These are phyloP conservation scores for Ceratobasidium sp. DNA, from an alignment of 1,284 basidiomycete genomes.

Conservation along the genomic window DNA sequence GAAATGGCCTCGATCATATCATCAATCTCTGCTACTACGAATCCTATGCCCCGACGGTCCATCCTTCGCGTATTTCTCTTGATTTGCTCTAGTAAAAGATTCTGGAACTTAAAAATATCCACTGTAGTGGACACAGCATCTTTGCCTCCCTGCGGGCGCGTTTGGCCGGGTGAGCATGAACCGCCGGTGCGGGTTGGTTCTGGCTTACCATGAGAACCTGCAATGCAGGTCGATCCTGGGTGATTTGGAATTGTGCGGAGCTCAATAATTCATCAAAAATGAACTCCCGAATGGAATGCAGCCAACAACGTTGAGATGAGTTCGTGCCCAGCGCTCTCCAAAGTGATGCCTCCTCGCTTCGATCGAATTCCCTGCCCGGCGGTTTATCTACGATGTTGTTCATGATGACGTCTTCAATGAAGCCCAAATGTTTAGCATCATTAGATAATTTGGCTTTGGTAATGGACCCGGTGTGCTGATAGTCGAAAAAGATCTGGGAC, in stretches of 20 bases:
- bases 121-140: too few relatives aligned
- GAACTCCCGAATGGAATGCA: neutral
- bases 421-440: neutral
- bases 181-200: too few relatives aligned
- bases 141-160: too few relatives aligned
- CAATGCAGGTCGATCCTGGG: neutral
- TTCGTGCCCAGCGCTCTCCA: neutral
- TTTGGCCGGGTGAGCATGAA: too few relatives aligned
- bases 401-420: neutral
- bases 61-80: too few relatives aligned
- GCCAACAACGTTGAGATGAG: neutral
- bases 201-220: neutral
- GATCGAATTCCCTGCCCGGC: neutral
- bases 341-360: neutral
- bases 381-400: neutral
- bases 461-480: neutral
- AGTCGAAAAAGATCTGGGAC: neutral
- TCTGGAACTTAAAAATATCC: too few relatives aligned
- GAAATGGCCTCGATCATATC: too few relatives aligned
- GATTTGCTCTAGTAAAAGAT: too few relatives aligned
- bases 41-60: too few relatives aligned
- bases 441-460: neutral
- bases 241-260: neutral
- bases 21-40: too few relatives aligned
- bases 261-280: neutral